These are phyloP conservation scores for Heimioporus sp. DNA, from an alignment of 768 basidiomycete genomes.

Conservation along the genomic window DNA sequence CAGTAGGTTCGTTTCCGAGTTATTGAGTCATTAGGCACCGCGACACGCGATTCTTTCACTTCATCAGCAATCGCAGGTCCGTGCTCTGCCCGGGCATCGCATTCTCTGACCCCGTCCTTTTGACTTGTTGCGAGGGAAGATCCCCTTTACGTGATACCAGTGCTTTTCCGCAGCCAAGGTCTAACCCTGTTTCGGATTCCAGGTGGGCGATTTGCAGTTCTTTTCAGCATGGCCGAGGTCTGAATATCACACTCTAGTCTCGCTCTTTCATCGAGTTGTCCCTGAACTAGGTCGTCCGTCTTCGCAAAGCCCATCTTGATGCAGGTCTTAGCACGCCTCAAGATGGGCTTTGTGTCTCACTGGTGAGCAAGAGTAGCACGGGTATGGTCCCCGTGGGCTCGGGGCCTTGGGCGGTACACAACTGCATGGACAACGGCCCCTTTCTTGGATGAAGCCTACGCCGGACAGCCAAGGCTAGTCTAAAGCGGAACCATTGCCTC, in stretches of 20 bases:
- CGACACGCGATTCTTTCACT: slow-evolving; percentile 7
- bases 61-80: slow-evolving; percentile 8
- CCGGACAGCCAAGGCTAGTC: too few species aligned
- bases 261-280: background rate
- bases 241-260: too few species aligned
- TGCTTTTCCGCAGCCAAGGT: too few species aligned
- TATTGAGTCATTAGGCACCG: slow-evolving; percentile 5
- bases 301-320: slow-evolving; percentile 21
- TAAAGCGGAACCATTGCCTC: too few species aligned
- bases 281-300: background rate
- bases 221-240: too few species aligned
- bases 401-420: too few species aligned
- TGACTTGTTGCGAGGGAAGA: too few species aligned
- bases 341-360: slow-evolving; percentile 8
- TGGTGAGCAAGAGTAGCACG: background rate
- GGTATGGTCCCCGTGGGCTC: background rate
- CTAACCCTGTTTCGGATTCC: too few species aligned
- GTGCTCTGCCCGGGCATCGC: background rate
- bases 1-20: slow-evolving; percentile 5
- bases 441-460: too few species aligned
- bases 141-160: too few species aligned
- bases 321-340: background rate
- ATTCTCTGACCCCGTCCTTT: background rate
- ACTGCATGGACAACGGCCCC: too few species aligned
- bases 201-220: too few species aligned